Conservation (phyloP, 371 early-diverging fungal species). For the Lichtheimia corymbifera region DNA sequence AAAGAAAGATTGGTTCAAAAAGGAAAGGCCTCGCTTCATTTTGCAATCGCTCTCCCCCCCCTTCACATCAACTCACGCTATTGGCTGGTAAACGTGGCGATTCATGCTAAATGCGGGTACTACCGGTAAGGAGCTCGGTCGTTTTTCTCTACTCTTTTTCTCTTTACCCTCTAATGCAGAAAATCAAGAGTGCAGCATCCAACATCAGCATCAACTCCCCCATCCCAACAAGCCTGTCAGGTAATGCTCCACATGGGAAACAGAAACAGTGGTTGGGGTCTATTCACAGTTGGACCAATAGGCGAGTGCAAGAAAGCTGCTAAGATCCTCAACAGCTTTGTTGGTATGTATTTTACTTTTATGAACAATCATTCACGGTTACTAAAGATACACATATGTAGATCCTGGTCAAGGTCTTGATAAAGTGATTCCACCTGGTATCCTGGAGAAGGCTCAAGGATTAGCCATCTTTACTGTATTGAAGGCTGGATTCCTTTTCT, state of each 20-base stretch:
- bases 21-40: not conserved
- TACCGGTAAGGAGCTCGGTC: not conserved
- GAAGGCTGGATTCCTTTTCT: slow-evolving; percentile 80
- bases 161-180: slow-evolving; percentile 9
- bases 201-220: slow-evolving; percentile 21
- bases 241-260: not conserved
- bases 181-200: slow-evolving; percentile 16
- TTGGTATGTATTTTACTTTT: slow-evolving; percentile 42
- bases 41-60: too few relatives aligned
- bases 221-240: slow-evolving; percentile 19
- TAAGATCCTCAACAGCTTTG: slow-evolving; percentile 77
- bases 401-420: slow-evolving; percentile 74
- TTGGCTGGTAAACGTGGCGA: too few relatives aligned
- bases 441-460: slow-evolving; percentile 82
- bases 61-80: too few relatives aligned
- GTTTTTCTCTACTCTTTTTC: not conserved
- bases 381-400: slow-evolving; percentile 8
- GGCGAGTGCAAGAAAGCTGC: slow-evolving; percentile 80
- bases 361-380: not conserved
- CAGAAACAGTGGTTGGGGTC: too few relatives aligned
- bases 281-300: slow-evolving; percentile 5
- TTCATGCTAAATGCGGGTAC: too few relatives aligned
- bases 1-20: not conserved
- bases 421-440: slow-evolving; percentile 76
- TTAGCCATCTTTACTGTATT: slow-evolving; percentile 91